Evolutionary conservation across 2,329 filamentous ascomycete species (phyloP), one percentile per base, ranked within the genome.

Genomic region (Xylaria sp.): DNA sequence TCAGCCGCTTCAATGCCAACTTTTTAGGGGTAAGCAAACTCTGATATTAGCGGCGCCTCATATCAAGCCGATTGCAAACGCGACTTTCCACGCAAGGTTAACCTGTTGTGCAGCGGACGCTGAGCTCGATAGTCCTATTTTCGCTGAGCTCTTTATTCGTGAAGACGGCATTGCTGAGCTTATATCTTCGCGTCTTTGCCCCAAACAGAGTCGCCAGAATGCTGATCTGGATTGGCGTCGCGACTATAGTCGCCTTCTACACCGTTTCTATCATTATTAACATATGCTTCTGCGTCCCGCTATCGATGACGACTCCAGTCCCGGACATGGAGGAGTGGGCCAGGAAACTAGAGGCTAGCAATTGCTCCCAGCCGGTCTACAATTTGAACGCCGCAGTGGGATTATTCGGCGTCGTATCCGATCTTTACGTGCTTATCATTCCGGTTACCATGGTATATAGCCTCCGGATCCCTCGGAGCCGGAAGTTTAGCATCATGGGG

Each of bases 391-490:
- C 68, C 12, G 64, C 66, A 8, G 52, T 59, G 4, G 70, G 73
- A 0, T 8, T 74, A 5, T 74, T 74, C 28, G 67, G 72, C 7
- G 57, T 72, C 37, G 39, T 75, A 1, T 71, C 73, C 1, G 73
- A 75, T 60, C 63, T 75, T 41, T 75, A 73, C n/a, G 55, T 75
- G n/a, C 67, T 75, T 6, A 34, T 65, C 15, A 69, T 75, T 15
- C 73, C 73, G 0, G 61, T 73, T 3, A 62, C 59, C 65, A 67
- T 74, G 56, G 66, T 72, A 7, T 60, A 67, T 25, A 65, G 63
- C 10, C 10, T 75, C 15, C 64, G 55, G n/a, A 61, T 75, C 12
- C 63, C 69, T 41, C 59, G 51, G 2, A 67, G 51, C 13, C 46
- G 63, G 10, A 74, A 73, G 44, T 23, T 73, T 46, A 70, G 67